Base-by-base conservation (phyloP, 371 early-diverging fungal species). In the Vairimorpha apis region DNA sequence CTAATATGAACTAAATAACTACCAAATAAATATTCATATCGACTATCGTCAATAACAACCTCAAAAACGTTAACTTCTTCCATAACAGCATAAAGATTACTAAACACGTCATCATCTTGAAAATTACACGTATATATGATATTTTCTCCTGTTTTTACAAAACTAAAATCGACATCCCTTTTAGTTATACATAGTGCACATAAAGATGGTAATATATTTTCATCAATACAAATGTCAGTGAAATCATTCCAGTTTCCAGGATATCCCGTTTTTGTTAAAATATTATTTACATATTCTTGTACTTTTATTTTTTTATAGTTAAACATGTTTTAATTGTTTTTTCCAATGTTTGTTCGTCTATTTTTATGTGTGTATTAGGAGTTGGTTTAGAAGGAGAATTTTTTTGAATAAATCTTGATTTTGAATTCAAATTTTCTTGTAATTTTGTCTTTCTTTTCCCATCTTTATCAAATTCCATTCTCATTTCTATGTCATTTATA, bases 71-170 rank as follows among this genome's bases (percentile, higher is more conserved):
- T 84, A 30, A 77, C 32, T 38, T 74, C 74, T 32, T 44, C 69
- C 12, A 81, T 16, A 0, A 83, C 23, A 32, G 68, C 56, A 55
- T 67, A 78, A 13, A 79, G 64, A 62, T 64, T 78, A 7, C 75
- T 76, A 53, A 75, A 77, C 12, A 84, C 70, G 53, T 82, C 83
- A 70, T 83, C 80, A 68, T 84, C 84, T 37, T 55, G 32, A 65
- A 79, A 81, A 4, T 1, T 43, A 49, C 51, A 65, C 16, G 47
- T 75, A 51, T 67, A 32, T 1, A 66, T 64, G 13, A 51, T 59
- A 2, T 62, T 37, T 29, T 79, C 71, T 10, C 51, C 67, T 45
- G 64, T 68, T 25, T 33, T 60, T 27, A 70, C 65, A 29, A 74
- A 65, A 55, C 63, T 56, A n/a, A 38, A 35, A 35, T 70, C 60